Conservation (phyloP, 1,284 basidiomycete species). For the Sporisorium sorghi region DNA sequence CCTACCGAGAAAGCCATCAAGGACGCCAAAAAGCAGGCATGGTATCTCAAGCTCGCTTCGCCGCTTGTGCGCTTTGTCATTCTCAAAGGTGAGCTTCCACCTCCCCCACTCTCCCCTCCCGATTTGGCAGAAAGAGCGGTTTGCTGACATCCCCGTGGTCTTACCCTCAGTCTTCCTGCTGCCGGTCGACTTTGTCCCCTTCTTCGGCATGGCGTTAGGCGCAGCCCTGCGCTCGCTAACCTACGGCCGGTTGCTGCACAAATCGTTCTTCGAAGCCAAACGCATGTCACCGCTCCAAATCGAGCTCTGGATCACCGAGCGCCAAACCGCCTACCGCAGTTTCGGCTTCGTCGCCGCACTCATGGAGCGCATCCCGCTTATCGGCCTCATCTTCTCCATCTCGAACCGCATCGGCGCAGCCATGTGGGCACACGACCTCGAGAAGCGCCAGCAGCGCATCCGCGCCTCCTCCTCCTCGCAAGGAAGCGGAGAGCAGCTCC, state of each 20-base stretch:
- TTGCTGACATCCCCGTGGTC: background rate
- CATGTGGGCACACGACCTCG: slow-evolving; percentile 68
- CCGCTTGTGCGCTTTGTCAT: slow-evolving; percentile 55
- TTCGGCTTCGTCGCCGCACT: slow-evolving; percentile 64
- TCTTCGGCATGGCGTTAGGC: slow-evolving; percentile 57
- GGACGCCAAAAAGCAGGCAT: slow-evolving; percentile 54
- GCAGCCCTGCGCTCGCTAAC: slow-evolving; percentile 53
- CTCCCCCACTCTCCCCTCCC: too few relatives aligned
- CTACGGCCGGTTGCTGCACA: slow-evolving; percentile 52
- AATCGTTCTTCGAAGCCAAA: slow-evolving; percentile 62
- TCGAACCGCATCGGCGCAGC: slow-evolving; percentile 68
- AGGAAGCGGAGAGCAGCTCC: slow-evolving; percentile 6
- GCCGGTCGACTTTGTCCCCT: slow-evolving; percentile 63
- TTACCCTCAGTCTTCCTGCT: slow-evolving; percentile 52
- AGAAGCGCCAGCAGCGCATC: slow-evolving; percentile 64
- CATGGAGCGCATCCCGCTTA: slow-evolving; percentile 62
- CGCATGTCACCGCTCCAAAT: slow-evolving; percentile 64
- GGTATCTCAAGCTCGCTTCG: slow-evolving; percentile 54
- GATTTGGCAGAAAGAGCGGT: too few relatives aligned
- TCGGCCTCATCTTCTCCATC: slow-evolving; percentile 63
- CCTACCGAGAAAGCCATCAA: slow-evolving; percentile 58
- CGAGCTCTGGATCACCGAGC: slow-evolving; percentile 65
- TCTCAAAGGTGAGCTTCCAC: slow-evolving; percentile 46
- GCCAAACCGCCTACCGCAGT: slow-evolving; percentile 55
- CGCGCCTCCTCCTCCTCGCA: slow-evolving; percentile 16